phyloP scores from a whole-genome alignment of 164 flowering plant genomes.

The Vitis rupestris region DNA sequence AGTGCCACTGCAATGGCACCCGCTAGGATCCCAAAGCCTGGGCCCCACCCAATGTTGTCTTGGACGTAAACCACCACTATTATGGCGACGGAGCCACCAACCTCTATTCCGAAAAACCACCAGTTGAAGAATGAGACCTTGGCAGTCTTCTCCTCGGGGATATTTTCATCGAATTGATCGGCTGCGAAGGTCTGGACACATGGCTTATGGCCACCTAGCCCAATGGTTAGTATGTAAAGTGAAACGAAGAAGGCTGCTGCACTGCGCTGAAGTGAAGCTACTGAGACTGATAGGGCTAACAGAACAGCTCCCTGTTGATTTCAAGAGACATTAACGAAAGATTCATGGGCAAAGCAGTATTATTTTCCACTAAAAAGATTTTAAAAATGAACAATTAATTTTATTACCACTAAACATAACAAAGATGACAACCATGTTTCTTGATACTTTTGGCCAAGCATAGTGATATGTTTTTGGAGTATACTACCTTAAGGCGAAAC shows the following conservation, averaged over 20 bases:
- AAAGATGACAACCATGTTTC: too few relatives aligned
- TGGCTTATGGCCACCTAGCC: conserved; percentile 3
- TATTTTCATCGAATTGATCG: neutral
- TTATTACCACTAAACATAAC: too few relatives aligned
- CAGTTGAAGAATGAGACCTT: conserved; percentile 32
- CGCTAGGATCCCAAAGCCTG: conserved; percentile 19
- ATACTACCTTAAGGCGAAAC: too few relatives aligned
- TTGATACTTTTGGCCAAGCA: too few relatives aligned
- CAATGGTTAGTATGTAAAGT: neutral
- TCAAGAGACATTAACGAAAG: too few relatives aligned
- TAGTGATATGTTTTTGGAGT: too few relatives aligned
- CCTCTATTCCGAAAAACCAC: conserved; percentile 24
- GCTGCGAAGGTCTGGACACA: conserved; percentile 1
- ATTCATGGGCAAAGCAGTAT: too few relatives aligned
- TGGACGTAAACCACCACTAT: conserved; percentile 22
- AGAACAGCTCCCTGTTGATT: neutral
- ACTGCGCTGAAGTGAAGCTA: neutral
- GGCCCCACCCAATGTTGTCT: conserved; percentile 20
- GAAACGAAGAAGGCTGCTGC: neutral
- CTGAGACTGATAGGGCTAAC: neutral
- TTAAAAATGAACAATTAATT: too few relatives aligned
- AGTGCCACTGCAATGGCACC: conserved; percentile 12
- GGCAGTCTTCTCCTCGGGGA: neutral
- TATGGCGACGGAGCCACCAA: conserved; percentile 20
- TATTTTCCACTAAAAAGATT: too few relatives aligned